Conservation (phyloP, 2,329 filamentous ascomycete species). For the Aspergillus vadensis region DNA sequence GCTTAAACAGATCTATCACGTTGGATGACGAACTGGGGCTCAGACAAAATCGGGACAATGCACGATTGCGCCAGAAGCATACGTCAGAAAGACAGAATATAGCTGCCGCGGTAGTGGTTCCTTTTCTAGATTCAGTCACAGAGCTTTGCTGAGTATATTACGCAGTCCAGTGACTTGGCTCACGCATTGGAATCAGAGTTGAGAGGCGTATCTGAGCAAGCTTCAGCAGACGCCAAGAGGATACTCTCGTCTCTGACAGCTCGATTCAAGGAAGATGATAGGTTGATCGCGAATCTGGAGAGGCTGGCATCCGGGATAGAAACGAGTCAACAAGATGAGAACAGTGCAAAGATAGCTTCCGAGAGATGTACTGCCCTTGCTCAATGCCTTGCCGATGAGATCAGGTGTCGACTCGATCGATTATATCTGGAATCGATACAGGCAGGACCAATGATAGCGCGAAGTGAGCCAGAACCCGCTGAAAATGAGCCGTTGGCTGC, state of each 20-base stretch:
- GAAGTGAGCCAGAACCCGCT: neutral
- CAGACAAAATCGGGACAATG: conserved; percentile 30
- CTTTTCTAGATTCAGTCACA: neutral
- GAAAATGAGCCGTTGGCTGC: conserved; percentile 25
- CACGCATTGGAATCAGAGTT: conserved; percentile 37
- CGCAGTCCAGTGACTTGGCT: conserved; percentile 39
- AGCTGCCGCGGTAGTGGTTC: conserved; percentile 33
- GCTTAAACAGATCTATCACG: conserved; percentile 29
- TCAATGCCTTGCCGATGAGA: conserved; percentile 38
- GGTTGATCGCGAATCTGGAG: conserved; percentile 34
- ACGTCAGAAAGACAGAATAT: conserved; percentile 38
- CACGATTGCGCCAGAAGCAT: conserved; percentile 38
- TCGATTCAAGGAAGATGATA: conserved; percentile 42
- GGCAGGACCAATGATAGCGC: neutral
- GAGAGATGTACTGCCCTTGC: conserved; percentile 35
- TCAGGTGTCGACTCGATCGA: conserved; percentile 43
- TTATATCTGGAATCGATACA: conserved; percentile 39
- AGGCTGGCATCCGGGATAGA: conserved; percentile 31
- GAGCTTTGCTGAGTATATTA: conserved; percentile 12
- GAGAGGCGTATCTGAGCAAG: conserved; percentile 33
- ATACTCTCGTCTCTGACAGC: conserved; percentile 36
- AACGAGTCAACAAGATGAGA: conserved; percentile 31
- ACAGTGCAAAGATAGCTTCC: conserved; percentile 29
- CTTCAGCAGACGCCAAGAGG: conserved; percentile 34
- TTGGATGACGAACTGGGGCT: conserved; percentile 25